These are phyloP conservation scores for Linnemannia exigua DNA, from an alignment of 192 early-diverging fungal genomes.

Conservation along the genomic window DNA sequence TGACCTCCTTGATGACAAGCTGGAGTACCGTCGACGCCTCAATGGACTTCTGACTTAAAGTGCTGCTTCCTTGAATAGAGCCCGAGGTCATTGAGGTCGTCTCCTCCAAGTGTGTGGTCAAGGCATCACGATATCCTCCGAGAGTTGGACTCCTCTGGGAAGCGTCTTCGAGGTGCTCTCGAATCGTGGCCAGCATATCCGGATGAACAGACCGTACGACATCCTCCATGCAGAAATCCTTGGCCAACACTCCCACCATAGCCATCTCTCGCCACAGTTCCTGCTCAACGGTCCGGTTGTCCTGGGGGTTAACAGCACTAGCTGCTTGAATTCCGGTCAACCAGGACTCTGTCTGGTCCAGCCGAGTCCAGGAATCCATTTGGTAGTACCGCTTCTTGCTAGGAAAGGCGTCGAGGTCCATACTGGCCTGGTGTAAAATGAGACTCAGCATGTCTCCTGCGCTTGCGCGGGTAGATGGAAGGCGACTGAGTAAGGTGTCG, in stretches of 20 bases:
- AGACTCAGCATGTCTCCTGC: neutral
- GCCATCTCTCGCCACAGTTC: slow-evolving; percentile 42
- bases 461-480: neutral
- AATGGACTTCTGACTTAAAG: neutral
- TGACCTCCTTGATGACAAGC: slow-evolving; percentile 23
- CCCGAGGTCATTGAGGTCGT: neutral
- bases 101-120: slow-evolving; percentile 25
- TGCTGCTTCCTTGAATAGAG: neutral
- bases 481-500: neutral
- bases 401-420: slow-evolving; percentile 10
- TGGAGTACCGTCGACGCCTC: slow-evolving; percentile 9
- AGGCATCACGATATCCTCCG: slow-evolving; percentile 13
- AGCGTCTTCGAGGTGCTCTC: neutral
- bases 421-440: slow-evolving; percentile 8
- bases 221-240: slow-evolving; percentile 17
- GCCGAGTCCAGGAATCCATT: slow-evolving; percentile 2
- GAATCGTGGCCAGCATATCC: neutral
- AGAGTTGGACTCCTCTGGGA: neutral
- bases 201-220: slow-evolving; percentile 20
- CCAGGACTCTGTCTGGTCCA: slow-evolving; percentile 25
- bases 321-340: slow-evolving; percentile 10
- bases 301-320: neutral
- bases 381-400: slow-evolving; percentile 29
- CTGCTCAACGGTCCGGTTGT: neutral
- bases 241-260: slow-evolving; percentile 32